Evolutionary conservation across 2,329 filamentous ascomycete genomes (phyloP), one percentile per base, ranked within the genome.

Genomic region (Pezicula radicicola): DNA sequence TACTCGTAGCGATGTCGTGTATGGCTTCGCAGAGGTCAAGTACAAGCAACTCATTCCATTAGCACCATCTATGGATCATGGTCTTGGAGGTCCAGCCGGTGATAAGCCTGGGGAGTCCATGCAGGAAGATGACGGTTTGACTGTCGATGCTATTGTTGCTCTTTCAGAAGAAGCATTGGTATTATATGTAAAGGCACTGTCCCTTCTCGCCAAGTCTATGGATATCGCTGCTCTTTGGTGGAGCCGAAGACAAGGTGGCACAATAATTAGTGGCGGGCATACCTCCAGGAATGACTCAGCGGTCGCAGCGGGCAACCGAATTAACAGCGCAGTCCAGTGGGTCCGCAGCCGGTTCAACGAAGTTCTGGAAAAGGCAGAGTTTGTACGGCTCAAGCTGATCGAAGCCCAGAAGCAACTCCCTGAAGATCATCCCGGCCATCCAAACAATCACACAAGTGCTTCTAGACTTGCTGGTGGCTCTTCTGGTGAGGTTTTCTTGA

Each of bases 21-120:
- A 92, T 68, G 92, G 93, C 3, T 97, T 99, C 70, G 94, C 94
- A 6, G 93, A 99, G 72, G 93, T 99, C 66, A 99, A 99, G 71
- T 97, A 95, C 72, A 94, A 95, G 70, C 94, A 99, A 70, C 80
- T 99, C n/a, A 83, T 97, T 46, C 94, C 94, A 3, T 75, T 94
- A 42, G 85, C 90, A 1, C 94, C 93, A 1, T 93, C 89, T 0
- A 81, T 80, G 59, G 84, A 89, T 46, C 84, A 88, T 59, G 84
- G 83, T 6, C 77, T 91, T 4, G 85, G 87, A 6, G 84, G 85
- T 13, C 69, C 80, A n/a, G 72, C 74, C 4, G 66, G 74, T 8
- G 83, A 87, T 4, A 76, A 79, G 63, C 65, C 77, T 57, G 69
- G 72, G 10, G 80, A 84, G 18, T 68, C 69, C 4, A 72, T 77